These are phyloP conservation scores for Diaporthe sp. DNA, from an alignment of 2,329 filamentous ascomycete species.

Conservation along the genomic window DNA sequence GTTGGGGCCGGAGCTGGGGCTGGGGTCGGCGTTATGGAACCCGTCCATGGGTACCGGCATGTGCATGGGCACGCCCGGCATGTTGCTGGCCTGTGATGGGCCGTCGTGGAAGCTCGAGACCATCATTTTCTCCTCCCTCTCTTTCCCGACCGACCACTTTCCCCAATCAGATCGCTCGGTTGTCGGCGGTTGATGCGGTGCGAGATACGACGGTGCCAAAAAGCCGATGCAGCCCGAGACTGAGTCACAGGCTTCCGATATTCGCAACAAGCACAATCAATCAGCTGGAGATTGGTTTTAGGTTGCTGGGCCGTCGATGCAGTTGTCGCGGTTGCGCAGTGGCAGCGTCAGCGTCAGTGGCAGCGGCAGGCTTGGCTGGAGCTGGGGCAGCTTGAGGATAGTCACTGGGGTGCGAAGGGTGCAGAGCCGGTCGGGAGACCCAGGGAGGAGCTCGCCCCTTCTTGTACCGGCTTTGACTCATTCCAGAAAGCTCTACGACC, in stretches of 20 bases:
- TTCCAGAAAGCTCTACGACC: constrained; percentile 42
- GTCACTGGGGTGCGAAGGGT: constrained; percentile 20
- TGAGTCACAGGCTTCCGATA: constrained; percentile 29
- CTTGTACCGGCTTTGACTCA: constrained; percentile 41
- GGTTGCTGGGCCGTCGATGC: constrained; percentile 26
- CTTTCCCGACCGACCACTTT: not conserved
- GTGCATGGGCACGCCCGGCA: constrained; percentile 33
- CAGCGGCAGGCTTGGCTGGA: constrained; percentile 24
- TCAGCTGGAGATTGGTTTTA: not conserved
- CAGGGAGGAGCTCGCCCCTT: constrained; percentile 28
- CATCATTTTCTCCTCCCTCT: constrained; percentile 37
- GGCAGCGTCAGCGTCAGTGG: constrained; percentile 19
- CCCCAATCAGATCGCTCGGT: constrained; percentile 27
- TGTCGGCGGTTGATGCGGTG: constrained; percentile 1
- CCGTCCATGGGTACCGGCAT: constrained; percentile 34
- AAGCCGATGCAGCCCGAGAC: constrained; percentile 29
- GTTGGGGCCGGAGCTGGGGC: constrained; percentile 26
- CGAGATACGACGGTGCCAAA: not conserved
- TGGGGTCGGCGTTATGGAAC: constrained; percentile 28
- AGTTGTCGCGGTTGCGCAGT: constrained; percentile 28
- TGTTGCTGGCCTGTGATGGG: constrained; percentile 34
- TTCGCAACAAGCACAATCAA: not conserved
- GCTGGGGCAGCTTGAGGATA: constrained; percentile 5
- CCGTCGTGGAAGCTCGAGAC: constrained; percentile 35
- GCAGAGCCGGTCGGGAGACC: not conserved